Evolutionary conservation across 1,284 basidiomycete species (phyloP).

Genomic region (Lentinula novae-zelandiae): DNA sequence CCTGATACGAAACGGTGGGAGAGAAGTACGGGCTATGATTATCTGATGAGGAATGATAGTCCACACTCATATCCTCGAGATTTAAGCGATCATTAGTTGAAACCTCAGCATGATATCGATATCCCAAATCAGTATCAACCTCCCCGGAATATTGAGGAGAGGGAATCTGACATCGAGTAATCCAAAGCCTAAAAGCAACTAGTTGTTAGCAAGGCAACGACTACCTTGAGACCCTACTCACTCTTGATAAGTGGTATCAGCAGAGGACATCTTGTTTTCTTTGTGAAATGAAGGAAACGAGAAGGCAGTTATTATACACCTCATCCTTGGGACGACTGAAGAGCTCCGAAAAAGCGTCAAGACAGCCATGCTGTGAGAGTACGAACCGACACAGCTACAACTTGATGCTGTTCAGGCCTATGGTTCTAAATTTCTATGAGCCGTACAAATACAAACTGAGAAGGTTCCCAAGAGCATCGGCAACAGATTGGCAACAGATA

Average conservation of each 20-base stretch:
- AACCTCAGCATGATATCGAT: neutral
- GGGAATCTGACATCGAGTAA: neutral
- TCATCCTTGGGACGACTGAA: neutral
- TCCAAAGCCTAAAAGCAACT: neutral
- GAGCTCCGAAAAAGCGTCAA: neutral
- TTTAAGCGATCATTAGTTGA: neutral
- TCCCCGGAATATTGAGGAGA: neutral
- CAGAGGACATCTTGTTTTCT: neutral
- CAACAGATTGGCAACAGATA: too few species aligned
- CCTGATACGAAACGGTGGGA: neutral
- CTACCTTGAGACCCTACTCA: neutral
- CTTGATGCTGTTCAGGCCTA: neutral
- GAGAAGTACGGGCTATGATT: neutral
- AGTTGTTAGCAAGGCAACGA: neutral
- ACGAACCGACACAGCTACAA: neutral
- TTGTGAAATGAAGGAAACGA: neutral
- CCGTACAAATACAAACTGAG: too few species aligned
- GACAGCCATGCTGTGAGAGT: conserved; percentile 1
- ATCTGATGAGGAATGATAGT: neutral
- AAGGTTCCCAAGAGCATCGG: too few species aligned
- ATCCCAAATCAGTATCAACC: neutral
- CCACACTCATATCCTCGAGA: neutral
- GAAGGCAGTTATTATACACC: neutral
- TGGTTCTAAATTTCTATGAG: too few species aligned
- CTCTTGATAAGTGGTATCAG: neutral